Conservation (phyloP, 1,139 yeast species). For the Candida sanyaensis region DNA sequence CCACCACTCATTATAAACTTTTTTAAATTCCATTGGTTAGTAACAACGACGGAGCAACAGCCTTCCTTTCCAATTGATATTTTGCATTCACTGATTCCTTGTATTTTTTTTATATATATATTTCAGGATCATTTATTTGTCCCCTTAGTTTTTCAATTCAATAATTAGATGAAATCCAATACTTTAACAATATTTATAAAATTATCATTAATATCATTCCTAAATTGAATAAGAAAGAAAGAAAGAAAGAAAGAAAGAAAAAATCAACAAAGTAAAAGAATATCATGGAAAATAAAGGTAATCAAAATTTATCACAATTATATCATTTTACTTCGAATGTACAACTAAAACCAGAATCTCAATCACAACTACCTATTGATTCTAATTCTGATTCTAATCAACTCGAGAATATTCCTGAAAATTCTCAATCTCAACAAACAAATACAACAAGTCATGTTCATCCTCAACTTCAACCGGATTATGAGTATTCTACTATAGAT, state of each 20-base stretch:
- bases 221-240: no score
- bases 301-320: not conserved
- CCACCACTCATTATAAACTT: no score
- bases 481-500: conserved; percentile 1
- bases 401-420: not conserved
- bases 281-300: conserved; percentile 1
- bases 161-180: not conserved
- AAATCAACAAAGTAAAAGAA: not conserved
- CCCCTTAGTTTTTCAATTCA: no score
- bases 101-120: no score
- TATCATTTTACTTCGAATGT: not conserved
- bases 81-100: no score
- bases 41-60: no score
- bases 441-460: not conserved
- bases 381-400: not conserved
- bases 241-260: no score
- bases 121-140: no score
- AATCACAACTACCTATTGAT: not conserved
- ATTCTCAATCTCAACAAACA: not conserved
- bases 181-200: no score
- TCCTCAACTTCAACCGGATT: not conserved
- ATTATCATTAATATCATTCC: no score
- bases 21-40: no score
- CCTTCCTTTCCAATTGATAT: no score
- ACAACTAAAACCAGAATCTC: not conserved